A percentile compares a stretch with the other conserved stretches of the same genome.
Conservation (phyloP, 371 early-diverging fungal genomes). For the Syncephalis fuscata region DNA sequence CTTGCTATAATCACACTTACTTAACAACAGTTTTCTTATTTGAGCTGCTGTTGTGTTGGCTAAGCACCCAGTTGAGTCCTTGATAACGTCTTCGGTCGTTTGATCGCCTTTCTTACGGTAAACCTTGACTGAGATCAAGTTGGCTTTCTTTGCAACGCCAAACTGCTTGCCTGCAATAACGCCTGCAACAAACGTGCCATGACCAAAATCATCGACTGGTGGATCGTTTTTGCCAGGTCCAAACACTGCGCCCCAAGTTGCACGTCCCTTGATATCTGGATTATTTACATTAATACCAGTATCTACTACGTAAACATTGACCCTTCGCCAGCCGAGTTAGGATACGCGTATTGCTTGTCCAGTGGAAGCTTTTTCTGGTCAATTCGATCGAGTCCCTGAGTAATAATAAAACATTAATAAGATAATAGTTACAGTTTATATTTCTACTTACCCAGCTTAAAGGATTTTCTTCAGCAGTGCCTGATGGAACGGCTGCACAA, state of each 20-base stretch:
- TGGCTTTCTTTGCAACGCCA: constrained; percentile 62
- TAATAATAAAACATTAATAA: background rate
- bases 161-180: constrained; percentile 42
- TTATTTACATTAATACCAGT: constrained; percentile 46
- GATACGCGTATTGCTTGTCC: constrained; percentile 11
- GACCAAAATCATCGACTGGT: constrained; percentile 35
- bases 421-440: background rate
- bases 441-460: background rate
- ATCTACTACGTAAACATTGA: constrained; percentile 55
- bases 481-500: no score
- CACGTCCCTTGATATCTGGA: constrained; percentile 50
- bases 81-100: constrained; percentile 11
- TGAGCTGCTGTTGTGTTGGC: background rate
- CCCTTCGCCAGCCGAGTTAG: constrained; percentile 26
- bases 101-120: constrained; percentile 3
- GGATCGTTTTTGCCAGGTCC: constrained; percentile 9
- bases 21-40: constrained; percentile 3
- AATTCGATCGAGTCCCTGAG: constrained; percentile 17
- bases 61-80: constrained; percentile 19
- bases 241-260: constrained; percentile 53
- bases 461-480: no score
- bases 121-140: constrained; percentile 47
- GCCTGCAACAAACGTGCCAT: constrained; percentile 64
- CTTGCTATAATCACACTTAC: background rate
- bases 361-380: constrained; percentile 14